Conservation (phyloP, 2,329 filamentous ascomycete species). For the Dactylellina parvicollis region DNA sequence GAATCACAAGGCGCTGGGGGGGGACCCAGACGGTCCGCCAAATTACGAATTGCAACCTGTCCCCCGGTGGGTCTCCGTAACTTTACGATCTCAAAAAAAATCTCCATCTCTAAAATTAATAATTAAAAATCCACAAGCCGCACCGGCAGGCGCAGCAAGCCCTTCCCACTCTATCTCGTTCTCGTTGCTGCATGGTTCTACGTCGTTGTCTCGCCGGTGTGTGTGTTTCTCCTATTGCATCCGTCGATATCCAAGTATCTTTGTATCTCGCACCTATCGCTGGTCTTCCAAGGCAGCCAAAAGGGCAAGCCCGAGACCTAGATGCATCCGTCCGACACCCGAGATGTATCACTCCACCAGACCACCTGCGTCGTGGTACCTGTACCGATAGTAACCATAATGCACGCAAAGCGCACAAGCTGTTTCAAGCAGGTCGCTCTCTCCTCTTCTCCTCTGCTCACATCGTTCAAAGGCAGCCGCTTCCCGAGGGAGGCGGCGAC, state of each 20-base stretch:
- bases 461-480: slow-evolving; percentile 16
- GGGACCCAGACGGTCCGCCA: slow-evolving; percentile 27
- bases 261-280: background rate
- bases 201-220: background rate
- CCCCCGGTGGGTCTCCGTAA: background rate
- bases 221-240: background rate
- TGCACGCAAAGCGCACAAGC: slow-evolving; percentile 1
- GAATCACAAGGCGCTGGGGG: slow-evolving; percentile 12
- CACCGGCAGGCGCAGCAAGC: background rate
- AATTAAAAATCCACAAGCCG: background rate
- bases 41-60: slow-evolving; percentile 24
- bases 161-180: background rate
- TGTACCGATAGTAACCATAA: background rate
- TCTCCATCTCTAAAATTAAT: no score
- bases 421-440: slow-evolving; percentile 23
- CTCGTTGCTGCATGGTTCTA: background rate
- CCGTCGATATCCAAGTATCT: slow-evolving; percentile 7
- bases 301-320: slow-evolving; percentile 5
- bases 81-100: no score
- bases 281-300: background rate
- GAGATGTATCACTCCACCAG: slow-evolving; percentile 1
- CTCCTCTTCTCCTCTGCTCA: background rate
- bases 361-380: slow-evolving; percentile 3
- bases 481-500: slow-evolving; percentile 25
- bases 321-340: background rate